Evolutionary conservation across 768 basidiomycete species (phyloP).

Genomic region (Pholiota microspora): DNA sequence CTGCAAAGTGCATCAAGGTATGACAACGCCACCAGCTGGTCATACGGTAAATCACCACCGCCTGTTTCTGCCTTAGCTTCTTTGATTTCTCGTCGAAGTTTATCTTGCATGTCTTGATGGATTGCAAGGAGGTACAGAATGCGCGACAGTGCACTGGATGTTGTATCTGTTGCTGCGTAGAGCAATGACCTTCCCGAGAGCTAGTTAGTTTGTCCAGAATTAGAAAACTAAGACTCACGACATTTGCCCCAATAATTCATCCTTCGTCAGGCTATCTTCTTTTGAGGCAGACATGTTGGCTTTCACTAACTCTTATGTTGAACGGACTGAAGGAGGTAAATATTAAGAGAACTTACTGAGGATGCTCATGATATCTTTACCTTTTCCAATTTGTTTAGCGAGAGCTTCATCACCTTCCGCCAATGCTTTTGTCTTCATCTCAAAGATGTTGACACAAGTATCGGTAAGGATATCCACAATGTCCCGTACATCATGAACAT

Average conservation of each 20-base stretch:
- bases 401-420: constrained; percentile 29
- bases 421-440: constrained; percentile 31
- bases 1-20: constrained; percentile 40
- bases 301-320: constrained; percentile 25
- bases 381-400: constrained; percentile 29
- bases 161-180: constrained; percentile 43
- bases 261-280: constrained; percentile 32
- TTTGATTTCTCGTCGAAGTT: constrained; percentile 32
- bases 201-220: neutral
- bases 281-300: constrained; percentile 32
- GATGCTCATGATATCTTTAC: constrained; percentile 42
- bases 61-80: constrained; percentile 23
- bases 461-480: constrained; percentile 31
- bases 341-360: neutral
- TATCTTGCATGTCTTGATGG: constrained; percentile 36
- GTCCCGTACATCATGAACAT: constrained; percentile 6
- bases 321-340: neutral
- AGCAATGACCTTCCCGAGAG: constrained; percentile 30
- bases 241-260: constrained; percentile 33
- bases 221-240: constrained; percentile 20
- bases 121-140: constrained; percentile 30
- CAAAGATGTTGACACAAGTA: constrained; percentile 31
- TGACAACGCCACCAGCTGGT: constrained; percentile 32
- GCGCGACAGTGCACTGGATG: constrained; percentile 33
- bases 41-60: constrained; percentile 28